These are phyloP conservation scores for Zoysia pacifica DNA, from an alignment of 176 grass and related monocot species.

Conservation along the genomic window DNA sequence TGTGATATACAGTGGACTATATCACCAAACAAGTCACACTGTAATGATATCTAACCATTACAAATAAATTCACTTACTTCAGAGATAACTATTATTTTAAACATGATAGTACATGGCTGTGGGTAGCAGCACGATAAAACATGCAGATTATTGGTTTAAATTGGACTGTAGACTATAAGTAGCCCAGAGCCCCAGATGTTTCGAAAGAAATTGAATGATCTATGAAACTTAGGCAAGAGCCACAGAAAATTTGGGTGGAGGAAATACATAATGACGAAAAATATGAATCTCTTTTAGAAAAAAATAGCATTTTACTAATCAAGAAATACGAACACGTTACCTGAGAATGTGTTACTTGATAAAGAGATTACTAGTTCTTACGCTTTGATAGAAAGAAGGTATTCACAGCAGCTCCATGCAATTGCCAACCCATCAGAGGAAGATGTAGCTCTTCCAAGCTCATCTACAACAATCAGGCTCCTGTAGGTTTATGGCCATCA, in stretches of 20 bases:
- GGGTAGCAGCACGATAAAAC: not conserved
- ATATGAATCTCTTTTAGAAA: conserved; percentile 1
- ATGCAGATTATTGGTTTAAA: not conserved
- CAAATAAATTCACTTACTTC: not conserved
- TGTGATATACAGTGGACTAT: not conserved
- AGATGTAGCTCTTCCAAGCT: conserved; percentile 97
- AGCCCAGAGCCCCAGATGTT: conserved; percentile 10
- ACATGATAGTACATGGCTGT: not conserved
- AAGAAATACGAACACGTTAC: conserved; percentile 4
- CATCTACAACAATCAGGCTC: conserved; percentile 91
- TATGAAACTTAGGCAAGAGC: conserved; percentile 12
- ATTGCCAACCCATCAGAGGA: conserved; percentile 95
- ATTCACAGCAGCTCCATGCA: conserved; percentile 98
- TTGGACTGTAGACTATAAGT: not conserved
- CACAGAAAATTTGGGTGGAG: not conserved
- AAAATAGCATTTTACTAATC: not conserved
- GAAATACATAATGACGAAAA: conserved; percentile 9
- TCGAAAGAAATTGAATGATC: conserved; percentile 25
- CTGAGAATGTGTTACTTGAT: conserved; percentile 1
- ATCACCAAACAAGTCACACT: conserved; percentile 12
- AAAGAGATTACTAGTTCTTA: conserved; percentile 55
- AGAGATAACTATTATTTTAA: conserved; percentile 8
- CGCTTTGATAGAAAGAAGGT: conserved; percentile 76
- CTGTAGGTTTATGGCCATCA: conserved; percentile 48
- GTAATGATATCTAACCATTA: not conserved